These are phyloP conservation scores for Backusella liffmaniae DNA, from an alignment of 192 early-diverging fungal species.

Conservation along the genomic window DNA sequence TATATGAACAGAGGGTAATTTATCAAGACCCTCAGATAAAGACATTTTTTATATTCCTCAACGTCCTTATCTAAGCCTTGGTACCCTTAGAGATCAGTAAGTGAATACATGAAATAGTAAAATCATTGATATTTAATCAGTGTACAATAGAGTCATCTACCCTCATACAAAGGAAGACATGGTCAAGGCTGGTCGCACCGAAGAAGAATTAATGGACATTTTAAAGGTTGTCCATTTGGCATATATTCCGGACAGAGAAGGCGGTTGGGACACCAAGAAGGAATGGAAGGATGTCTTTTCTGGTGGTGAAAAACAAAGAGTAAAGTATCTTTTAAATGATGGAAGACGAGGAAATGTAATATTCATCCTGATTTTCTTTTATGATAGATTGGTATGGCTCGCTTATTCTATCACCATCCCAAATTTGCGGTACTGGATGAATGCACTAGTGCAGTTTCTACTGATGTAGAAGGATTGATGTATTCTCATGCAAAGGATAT, in stretches of 20 bases:
- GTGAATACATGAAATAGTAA: not conserved
- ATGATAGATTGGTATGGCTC: constrained; percentile 83
- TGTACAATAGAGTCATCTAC: constrained; percentile 72
- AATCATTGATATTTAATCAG: not conserved
- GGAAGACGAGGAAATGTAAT: not conserved
- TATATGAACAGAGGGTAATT: constrained; percentile 50
- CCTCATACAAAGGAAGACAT: constrained; percentile 87
- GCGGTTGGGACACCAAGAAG: constrained; percentile 86
- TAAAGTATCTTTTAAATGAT: constrained; percentile 26
- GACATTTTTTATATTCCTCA: constrained; percentile 99
- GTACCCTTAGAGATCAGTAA: constrained; percentile 91
- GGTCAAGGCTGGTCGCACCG: constrained; percentile 67
- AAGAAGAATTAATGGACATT: constrained; percentile 78
- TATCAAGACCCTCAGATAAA: constrained; percentile 66
- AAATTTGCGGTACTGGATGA: constrained; percentile 96
- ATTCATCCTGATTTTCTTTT: not conserved
- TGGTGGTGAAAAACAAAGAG: constrained; percentile 93
- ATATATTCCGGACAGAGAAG: constrained; percentile 80
- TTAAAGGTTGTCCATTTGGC: constrained; percentile 82
- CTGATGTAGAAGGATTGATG: constrained; percentile 93
- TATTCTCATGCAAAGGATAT: constrained; percentile 77
- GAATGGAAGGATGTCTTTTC: constrained; percentile 93
- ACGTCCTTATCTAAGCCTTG: constrained; percentile 90
- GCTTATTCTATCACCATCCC: constrained; percentile 96
- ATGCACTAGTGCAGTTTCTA: constrained; percentile 83